Evolutionary conservation across 2,329 filamentous ascomycete genomes (phyloP).

Genomic region (Sarocladium brachiariae): DNA sequence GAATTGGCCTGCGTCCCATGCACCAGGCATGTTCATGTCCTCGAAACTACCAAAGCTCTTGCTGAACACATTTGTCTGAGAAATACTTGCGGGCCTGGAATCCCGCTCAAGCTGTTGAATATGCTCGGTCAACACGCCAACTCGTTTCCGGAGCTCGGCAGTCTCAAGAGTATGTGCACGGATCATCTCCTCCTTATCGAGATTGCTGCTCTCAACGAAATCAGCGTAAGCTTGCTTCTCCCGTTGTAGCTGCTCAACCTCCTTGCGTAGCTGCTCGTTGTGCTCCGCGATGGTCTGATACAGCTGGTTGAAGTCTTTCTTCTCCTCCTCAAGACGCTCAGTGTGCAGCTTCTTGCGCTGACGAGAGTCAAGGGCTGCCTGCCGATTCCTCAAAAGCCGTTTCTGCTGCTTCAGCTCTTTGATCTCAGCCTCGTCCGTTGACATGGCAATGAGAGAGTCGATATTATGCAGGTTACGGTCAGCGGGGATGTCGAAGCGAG

Average conservation of each 20-base stretch:
- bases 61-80: conserved; percentile 57
- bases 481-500: conserved; percentile 91
- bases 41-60: conserved; percentile 77
- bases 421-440: conserved; percentile 84
- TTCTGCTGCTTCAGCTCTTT: conserved; percentile 99
- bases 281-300: conserved; percentile 70
- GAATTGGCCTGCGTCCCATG: conserved; percentile 72
- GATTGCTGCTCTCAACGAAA: conserved; percentile 67
- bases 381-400: conserved; percentile 85
- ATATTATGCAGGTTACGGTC: conserved; percentile 93
- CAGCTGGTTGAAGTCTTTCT: conserved; percentile 80
- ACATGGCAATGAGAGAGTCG: conserved; percentile 82
- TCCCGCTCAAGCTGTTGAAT: conserved; percentile 62
- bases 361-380: conserved; percentile 93
- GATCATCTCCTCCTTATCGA: conserved; percentile 90
- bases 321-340: conserved; percentile 92
- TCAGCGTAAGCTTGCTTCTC: conserved; percentile 70
- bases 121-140: conserved; percentile 70
- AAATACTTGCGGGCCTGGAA: conserved; percentile 31
- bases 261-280: conserved; percentile 41
- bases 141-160: conserved; percentile 85
- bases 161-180: conserved; percentile 84
- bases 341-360: conserved; percentile 98
- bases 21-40: conserved; percentile 69
- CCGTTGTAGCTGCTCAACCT: conserved; percentile 60